Evolutionary conservation across 805 yeast genomes (phyloP).

Genomic region (Kockiozyma suomiensis): DNA sequence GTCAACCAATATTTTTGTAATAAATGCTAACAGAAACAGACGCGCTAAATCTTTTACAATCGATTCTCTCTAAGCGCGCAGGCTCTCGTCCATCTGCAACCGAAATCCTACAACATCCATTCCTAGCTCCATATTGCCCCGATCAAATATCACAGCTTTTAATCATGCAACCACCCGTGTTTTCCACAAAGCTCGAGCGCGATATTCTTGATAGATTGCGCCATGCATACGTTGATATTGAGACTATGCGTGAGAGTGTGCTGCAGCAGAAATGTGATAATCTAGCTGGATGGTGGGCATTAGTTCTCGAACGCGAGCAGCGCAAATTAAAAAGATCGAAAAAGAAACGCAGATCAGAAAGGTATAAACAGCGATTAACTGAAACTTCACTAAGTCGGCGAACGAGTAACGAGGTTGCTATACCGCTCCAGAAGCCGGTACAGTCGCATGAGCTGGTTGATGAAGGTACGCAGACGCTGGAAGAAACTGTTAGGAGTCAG

Average conservation of each 20-base stretch:
- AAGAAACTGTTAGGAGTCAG: background rate
- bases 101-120: conserved; percentile 56
- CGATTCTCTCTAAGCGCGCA: conserved; percentile 69
- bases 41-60: conserved; percentile 54
- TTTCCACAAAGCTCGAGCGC: conserved; percentile 64
- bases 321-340: conserved; percentile 1
- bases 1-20: background rate
- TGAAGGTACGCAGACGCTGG: background rate
- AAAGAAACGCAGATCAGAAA: conserved; percentile 7
- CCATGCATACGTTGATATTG: conserved; percentile 65
- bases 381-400: conserved; percentile 14
- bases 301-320: conserved; percentile 53
- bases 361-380: conserved; percentile 2
- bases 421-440: conserved; percentile 7
- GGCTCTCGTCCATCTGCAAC: conserved; percentile 58
- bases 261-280: conserved; percentile 65
- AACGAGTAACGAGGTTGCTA: conserved; percentile 3
- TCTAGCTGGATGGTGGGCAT: conserved; percentile 72
- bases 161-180: conserved; percentile 49
- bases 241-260: conserved; percentile 60
- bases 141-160: conserved; percentile 47
- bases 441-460: background rate
- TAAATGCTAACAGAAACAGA: conserved; percentile 39
- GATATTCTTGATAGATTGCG: conserved; percentile 60
- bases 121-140: conserved; percentile 35